phyloP scores from a whole-genome alignment of 2,329 filamentous ascomycete species.

The Emmonsiellopsis sp. region DNA sequence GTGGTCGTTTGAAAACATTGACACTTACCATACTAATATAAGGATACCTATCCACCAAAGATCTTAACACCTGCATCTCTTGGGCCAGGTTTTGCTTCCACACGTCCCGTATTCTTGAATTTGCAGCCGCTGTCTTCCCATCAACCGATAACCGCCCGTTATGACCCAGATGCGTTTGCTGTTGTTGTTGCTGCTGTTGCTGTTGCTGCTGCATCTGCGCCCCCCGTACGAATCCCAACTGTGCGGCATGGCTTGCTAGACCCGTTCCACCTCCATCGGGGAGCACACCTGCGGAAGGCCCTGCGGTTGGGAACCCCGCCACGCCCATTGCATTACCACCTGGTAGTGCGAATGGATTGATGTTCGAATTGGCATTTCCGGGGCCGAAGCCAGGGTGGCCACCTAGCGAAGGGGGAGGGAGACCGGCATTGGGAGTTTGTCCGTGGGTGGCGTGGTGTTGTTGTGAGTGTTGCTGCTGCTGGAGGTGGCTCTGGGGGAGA shows the following conservation, averaged over 20 bases:
- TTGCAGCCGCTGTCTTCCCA: constrained; percentile 49
- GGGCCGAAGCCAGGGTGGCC: constrained; percentile 60
- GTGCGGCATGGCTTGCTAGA: constrained; percentile 74
- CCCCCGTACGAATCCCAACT: constrained; percentile 77
- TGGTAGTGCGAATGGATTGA: constrained; percentile 54
- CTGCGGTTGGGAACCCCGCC: constrained; percentile 46
- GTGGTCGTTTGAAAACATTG: background rate
- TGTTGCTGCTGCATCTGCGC: constrained; percentile 55
- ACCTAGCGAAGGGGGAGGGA: constrained; percentile 50
- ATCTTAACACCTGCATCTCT: constrained; percentile 77
- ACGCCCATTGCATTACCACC: constrained; percentile 50
- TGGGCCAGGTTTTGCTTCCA: constrained; percentile 88
- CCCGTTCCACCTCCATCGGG: constrained; percentile 51
- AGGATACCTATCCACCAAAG: constrained; percentile 79
- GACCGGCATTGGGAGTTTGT: constrained; percentile 37
- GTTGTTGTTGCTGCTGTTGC: constrained; percentile 43
- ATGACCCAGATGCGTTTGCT: constrained; percentile 30
- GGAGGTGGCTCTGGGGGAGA: constrained; percentile 42
- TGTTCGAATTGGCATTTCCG: constrained; percentile 53
- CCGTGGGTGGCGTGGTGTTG: constrained; percentile 32
- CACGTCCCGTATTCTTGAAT: constrained; percentile 84
- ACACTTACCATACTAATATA: constrained; percentile 90
- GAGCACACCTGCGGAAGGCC: constrained; percentile 39
- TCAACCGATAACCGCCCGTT: constrained; percentile 46
- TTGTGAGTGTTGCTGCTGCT: constrained; percentile 35